A percentile compares a stretch with the other conserved stretches of the same genome.
Evolutionary conservation across 768 basidiomycete species (phyloP).

Genomic region (Mycena belliarum): DNA sequence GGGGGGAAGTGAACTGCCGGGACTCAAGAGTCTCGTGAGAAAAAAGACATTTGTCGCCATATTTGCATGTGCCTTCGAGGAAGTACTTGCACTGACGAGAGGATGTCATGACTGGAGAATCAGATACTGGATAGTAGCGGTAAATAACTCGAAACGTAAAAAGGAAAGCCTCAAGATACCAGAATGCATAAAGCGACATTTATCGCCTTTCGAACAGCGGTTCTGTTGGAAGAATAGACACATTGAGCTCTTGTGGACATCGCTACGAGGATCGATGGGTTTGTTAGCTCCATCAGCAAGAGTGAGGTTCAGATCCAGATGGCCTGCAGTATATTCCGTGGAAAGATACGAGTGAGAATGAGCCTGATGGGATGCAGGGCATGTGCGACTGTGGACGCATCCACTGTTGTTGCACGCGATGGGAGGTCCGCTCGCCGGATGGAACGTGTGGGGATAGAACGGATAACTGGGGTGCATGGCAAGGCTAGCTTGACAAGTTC

Average conservation of each 20-base stretch:
- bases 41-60: slow-evolving; percentile 8
- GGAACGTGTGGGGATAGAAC: not conserved
- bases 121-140: not conserved
- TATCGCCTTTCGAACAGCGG: slow-evolving; percentile 12
- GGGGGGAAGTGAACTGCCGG: not conserved
- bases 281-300: not conserved
- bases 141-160: not conserved
- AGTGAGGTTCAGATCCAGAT: not conserved
- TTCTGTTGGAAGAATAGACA: slow-evolving; percentile 11
- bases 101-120: not conserved
- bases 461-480: not conserved
- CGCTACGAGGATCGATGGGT: not conserved
- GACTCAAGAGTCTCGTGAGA: not conserved
- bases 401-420: slow-evolving; percentile 14
- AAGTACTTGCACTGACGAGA: slow-evolving; percentile 13
- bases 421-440: not conserved
- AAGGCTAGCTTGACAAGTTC: not conserved
- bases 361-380: slow-evolving; percentile 1
- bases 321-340: not conserved
- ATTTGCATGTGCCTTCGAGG: slow-evolving; percentile 8
- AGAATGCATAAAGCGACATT: slow-evolving; percentile 13
- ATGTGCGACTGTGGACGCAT: slow-evolving; percentile 15
- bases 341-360: not conserved
- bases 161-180: not conserved
- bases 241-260: not conserved